phyloP scores from a whole-genome alignment of 2,329 filamentous ascomycete genomes.

The Trichoderma koningii region DNA sequence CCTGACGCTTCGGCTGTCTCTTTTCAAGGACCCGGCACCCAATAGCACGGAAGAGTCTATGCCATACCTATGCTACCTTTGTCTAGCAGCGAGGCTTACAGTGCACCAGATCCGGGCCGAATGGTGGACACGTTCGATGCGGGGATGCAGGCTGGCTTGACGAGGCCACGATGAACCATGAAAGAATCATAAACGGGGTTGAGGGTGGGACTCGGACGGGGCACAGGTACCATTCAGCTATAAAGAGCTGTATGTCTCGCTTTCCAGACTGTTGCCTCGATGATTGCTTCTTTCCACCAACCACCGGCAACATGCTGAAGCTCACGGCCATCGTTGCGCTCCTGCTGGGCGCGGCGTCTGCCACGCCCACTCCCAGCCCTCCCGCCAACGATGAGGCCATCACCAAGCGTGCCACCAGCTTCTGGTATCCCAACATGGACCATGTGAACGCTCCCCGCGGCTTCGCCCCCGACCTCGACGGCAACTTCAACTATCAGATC shows the following conservation, averaged over 20 bases:
- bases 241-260: slow-evolving; percentile 1
- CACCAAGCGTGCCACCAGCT: slow-evolving; percentile 35
- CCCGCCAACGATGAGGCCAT: slow-evolving; percentile 25
- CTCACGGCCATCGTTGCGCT: slow-evolving; percentile 28
- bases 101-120: slow-evolving; percentile 12
- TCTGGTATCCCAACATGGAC: slow-evolving; percentile 49
- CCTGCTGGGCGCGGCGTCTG: slow-evolving; percentile 30
- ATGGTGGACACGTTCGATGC: not conserved
- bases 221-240: not conserved
- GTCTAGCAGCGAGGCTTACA: not conserved
- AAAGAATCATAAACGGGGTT: not conserved
- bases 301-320: slow-evolving; percentile 29
- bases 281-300: slow-evolving; percentile 12
- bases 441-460: slow-evolving; percentile 42
- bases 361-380: slow-evolving; percentile 27
- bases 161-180: not conserved
- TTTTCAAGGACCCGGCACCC: not conserved
- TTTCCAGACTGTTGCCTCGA: not conserved
- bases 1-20: not conserved
- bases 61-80: not conserved
- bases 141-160: not conserved
- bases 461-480: slow-evolving; percentile 46
- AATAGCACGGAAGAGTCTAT: not conserved
- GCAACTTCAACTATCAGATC: slow-evolving; percentile 43
- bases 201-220: not conserved